Conservation (phyloP, 2,329 filamentous ascomycete genomes). For the Biscogniauxia marginata region DNA sequence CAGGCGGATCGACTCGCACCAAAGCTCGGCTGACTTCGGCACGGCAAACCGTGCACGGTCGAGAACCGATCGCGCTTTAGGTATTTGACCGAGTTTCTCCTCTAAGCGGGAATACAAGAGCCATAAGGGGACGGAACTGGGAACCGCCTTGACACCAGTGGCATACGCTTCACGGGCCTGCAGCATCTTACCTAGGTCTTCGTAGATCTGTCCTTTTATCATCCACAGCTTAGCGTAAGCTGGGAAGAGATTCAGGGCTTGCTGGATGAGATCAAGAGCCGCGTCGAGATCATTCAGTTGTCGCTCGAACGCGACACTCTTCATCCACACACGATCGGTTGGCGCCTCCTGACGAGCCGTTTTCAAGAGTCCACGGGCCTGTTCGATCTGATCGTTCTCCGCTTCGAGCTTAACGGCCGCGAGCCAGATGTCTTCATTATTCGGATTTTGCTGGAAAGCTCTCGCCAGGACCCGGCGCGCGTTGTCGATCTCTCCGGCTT, state of each 20-base stretch:
- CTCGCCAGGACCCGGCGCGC: slow-evolving; percentile 81
- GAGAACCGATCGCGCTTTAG: slow-evolving; percentile 91
- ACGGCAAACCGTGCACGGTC: slow-evolving; percentile 87
- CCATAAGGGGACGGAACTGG: slow-evolving; percentile 83
- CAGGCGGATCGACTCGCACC: slow-evolving; percentile 91
- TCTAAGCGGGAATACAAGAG: slow-evolving; percentile 85
- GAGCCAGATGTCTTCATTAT: slow-evolving; percentile 98
- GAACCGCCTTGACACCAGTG: slow-evolving; percentile 82
- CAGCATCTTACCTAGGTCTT: slow-evolving; percentile 72
- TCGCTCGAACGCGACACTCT: slow-evolving; percentile 89
- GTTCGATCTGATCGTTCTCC: slow-evolving; percentile 77
- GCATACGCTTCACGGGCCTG: slow-evolving; percentile 89
- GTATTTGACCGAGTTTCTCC: slow-evolving; percentile 76
- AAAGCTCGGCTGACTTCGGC: slow-evolving; percentile 79
- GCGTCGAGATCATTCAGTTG: slow-evolving; percentile 76
- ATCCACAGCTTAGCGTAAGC: slow-evolving; percentile 89
- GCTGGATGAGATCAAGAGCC: slow-evolving; percentile 82
- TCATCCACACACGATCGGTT: slow-evolving; percentile 96
- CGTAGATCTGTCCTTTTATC: slow-evolving; percentile 98
- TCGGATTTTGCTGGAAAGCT: slow-evolving; percentile 92
- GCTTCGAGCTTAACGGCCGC: slow-evolving; percentile 95
- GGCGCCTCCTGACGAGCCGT: slow-evolving; percentile 85
- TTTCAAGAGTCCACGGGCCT: slow-evolving; percentile 77
- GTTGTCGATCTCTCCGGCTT: slow-evolving; percentile 81
- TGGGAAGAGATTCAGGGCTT: slow-evolving; percentile 84